Conservation (phyloP, 2,329 filamentous ascomycete species). For the Aaosphaeria arxii region DNA sequence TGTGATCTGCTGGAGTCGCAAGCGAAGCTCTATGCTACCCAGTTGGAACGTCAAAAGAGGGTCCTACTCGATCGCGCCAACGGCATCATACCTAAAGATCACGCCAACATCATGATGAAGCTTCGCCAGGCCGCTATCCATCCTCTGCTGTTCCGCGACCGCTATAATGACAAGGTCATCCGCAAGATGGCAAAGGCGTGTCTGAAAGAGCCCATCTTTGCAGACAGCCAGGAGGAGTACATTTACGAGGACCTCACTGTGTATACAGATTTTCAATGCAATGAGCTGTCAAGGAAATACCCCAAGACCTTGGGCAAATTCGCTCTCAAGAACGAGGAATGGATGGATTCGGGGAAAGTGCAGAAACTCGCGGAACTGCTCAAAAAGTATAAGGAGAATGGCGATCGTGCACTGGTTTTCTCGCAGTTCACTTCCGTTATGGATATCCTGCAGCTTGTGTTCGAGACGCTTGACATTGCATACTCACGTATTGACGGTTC, state of each 20-base stretch:
- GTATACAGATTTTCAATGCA: conserved; percentile 62
- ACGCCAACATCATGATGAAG: conserved; percentile 69
- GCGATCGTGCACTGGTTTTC: conserved; percentile 86
- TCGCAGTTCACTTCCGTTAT: conserved; percentile 90
- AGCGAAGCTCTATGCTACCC: conserved; percentile 67
- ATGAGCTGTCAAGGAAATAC: conserved; percentile 55
- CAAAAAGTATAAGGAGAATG: conserved; percentile 68
- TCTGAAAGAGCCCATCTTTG: conserved; percentile 63
- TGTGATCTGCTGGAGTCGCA: conserved; percentile 77
- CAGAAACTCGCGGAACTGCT: conserved; percentile 74
- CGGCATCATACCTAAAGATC: conserved; percentile 54
- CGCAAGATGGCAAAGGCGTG: conserved; percentile 75
- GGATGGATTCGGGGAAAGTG: conserved; percentile 83
- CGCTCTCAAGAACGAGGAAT: conserved; percentile 58
- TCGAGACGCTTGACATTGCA: conserved; percentile 68
- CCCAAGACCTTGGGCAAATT: conserved; percentile 53
- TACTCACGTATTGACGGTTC: conserved; percentile 85
- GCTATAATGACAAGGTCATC: conserved; percentile 73
- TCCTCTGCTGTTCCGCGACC: conserved; percentile 78
- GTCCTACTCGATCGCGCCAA: conserved; percentile 58
- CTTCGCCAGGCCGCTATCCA: conserved; percentile 91
- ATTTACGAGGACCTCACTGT: conserved; percentile 54
- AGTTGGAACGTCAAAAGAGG: conserved; percentile 61
- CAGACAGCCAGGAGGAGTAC: conserved; percentile 47
- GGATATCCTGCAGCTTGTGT: conserved; percentile 81